Evolutionary conservation across 2,329 filamentous ascomycete species (phyloP).

Genomic region (Cytospora leucostoma): DNA sequence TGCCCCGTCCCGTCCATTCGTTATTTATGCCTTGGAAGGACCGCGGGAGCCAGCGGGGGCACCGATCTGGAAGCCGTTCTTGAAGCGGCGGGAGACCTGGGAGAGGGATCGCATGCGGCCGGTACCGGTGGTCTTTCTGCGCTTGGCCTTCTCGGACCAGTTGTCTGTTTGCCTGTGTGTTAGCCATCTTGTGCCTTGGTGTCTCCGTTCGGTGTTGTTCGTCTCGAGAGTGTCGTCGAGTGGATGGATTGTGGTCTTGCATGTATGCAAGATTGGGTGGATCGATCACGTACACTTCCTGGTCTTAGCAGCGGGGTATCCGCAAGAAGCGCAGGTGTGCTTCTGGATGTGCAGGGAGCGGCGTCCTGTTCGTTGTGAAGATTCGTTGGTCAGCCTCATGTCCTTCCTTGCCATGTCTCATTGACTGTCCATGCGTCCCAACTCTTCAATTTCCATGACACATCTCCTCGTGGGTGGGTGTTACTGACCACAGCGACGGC

Average conservation of each 20-base stretch:
- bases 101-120: constrained; percentile 96
- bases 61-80: constrained; percentile 96
- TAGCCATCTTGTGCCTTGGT: constrained; percentile 27
- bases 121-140: constrained; percentile 98
- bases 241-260: neutral
- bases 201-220: neutral
- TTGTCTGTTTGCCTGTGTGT: constrained; percentile 66
- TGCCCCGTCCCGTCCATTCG: constrained; percentile 20
- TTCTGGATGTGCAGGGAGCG: constrained; percentile 99
- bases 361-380: constrained; percentile 62
- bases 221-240: neutral
- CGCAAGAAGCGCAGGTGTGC: constrained; percentile 93
- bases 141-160: constrained; percentile 99
- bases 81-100: constrained; percentile 88
- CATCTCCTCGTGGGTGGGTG: constrained; percentile 21
- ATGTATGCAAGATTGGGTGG: neutral
- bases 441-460: constrained; percentile 13
- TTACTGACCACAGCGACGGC: constrained; percentile 94
- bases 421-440: neutral
- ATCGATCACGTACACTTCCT: constrained; percentile 84
- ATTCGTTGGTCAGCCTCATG: constrained; percentile 31
- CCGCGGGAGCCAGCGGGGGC: constrained; percentile 81
- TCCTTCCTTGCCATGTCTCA: constrained; percentile 14
- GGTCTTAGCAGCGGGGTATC: constrained; percentile 95
- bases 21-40: constrained; percentile 45